Conservation (phyloP, 495 filamentous ascomycete species). For the Recurvomyces mirabilis region DNA sequence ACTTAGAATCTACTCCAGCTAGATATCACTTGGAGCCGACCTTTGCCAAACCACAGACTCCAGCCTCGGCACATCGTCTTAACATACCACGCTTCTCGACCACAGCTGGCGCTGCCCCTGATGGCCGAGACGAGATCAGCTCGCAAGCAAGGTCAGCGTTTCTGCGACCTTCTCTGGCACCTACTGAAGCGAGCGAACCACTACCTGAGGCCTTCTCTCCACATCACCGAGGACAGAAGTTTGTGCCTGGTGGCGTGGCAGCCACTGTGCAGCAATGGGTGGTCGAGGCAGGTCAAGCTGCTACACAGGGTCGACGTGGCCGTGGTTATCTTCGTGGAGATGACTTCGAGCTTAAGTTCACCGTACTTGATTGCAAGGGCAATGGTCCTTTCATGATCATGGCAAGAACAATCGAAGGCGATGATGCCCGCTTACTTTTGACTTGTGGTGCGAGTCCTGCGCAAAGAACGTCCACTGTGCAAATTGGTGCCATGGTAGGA, state of each 20-base stretch:
- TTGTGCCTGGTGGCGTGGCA: constrained; percentile 31
- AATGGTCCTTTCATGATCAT: background rate
- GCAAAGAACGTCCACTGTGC: constrained; percentile 6
- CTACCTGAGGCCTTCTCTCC: constrained; percentile 33
- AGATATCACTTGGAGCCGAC: background rate
- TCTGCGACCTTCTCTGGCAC: constrained; percentile 7
- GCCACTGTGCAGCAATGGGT: constrained; percentile 29
- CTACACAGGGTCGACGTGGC: constrained; percentile 14
- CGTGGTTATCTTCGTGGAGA: constrained; percentile 12
- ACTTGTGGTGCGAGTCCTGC: constrained; percentile 1
- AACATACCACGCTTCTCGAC: background rate
- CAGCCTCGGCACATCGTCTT: background rate
- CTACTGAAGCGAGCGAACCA: constrained; percentile 13
- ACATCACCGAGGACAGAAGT: constrained; percentile 30
- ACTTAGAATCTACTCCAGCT: background rate
- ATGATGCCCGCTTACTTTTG: constrained; percentile 9
- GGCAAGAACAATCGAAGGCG: background rate
- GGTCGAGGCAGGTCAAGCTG: constrained; percentile 26
- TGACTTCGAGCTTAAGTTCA: constrained; percentile 12
- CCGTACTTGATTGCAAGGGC: constrained; percentile 8
- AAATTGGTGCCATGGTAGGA: constrained; percentile 21
- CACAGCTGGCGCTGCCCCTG: background rate
- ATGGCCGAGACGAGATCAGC: no score
- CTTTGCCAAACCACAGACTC: constrained; percentile 1
- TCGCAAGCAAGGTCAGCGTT: constrained; percentile 9